A percentile compares a stretch with the other conserved stretches of the same genome.
Conservation (phyloP, 192 early-diverging fungal genomes). For the Umbelopsis isabellina region DNA sequence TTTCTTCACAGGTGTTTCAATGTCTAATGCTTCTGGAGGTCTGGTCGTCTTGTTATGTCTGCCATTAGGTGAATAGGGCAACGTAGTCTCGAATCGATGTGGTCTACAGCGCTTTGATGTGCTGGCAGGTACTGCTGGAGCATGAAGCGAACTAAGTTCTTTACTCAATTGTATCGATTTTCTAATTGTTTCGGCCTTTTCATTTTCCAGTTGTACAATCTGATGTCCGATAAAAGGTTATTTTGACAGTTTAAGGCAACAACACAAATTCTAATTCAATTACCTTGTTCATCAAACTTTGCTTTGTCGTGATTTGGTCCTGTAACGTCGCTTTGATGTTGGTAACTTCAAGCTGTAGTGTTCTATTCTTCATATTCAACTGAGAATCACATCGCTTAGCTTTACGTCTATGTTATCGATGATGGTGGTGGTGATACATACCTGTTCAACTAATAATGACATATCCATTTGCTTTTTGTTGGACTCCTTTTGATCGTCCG, state of each 20-base stretch:
- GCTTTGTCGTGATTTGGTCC: conserved; percentile 33
- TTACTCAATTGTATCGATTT: conserved; percentile 2
- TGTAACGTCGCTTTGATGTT: conserved; percentile 23
- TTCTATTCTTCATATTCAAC: conserved; percentile 24
- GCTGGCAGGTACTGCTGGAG: background rate
- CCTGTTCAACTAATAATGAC: background rate
- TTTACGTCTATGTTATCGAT: background rate
- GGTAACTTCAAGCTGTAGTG: conserved; percentile 23
- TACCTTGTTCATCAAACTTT: conserved; percentile 37
- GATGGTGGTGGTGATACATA: background rate
- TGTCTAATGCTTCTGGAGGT: background rate
- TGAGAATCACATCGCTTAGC: background rate
- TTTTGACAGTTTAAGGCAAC: background rate
- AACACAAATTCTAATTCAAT: conserved; percentile 3
- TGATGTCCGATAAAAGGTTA: background rate
- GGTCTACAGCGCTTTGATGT: background rate
- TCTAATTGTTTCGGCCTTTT: conserved; percentile 26
- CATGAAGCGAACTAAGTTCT: conserved; percentile 11
- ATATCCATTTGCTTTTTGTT: conserved; percentile 23
- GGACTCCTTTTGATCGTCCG: conserved; percentile 7
- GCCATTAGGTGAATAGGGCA: background rate
- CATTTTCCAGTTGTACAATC: conserved; percentile 39
- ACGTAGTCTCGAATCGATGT: background rate
- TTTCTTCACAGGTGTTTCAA: background rate
- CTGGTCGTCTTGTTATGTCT: background rate